Percentiles rank a stretch among this genome's conserved stretches.
These are phyloP conservation scores for Rhodotorula sp. DNA, from an alignment of 1,284 basidiomycete genomes.

Conservation along the genomic window DNA sequence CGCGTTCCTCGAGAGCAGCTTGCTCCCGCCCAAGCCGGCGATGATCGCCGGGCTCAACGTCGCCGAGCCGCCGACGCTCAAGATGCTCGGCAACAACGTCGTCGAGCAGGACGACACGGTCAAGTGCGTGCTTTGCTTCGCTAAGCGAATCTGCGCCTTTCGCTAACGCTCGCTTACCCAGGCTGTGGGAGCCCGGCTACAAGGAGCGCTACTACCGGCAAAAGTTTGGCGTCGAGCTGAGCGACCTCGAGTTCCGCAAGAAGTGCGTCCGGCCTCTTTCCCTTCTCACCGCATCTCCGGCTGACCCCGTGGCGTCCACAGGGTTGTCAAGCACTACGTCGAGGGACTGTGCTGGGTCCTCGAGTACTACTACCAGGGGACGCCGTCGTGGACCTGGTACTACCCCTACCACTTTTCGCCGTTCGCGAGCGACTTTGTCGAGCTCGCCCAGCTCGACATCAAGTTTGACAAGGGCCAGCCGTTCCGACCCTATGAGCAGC, in stretches of 20 bases:
- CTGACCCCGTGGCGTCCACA: slow-evolving; percentile 48
- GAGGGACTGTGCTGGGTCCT: slow-evolving; percentile 97
- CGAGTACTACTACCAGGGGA: slow-evolving; percentile 96
- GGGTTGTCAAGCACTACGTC: slow-evolving; percentile 79
- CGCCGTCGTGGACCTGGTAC: slow-evolving; percentile 85
- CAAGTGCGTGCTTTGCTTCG: slow-evolving; percentile 61
- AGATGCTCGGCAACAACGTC: slow-evolving; percentile 66
- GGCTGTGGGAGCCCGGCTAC: slow-evolving; percentile 93
- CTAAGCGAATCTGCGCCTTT: slow-evolving; percentile 10
- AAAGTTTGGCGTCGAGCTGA: slow-evolving; percentile 81
- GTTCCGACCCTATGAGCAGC: slow-evolving; percentile 95
- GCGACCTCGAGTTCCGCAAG: slow-evolving; percentile 72
- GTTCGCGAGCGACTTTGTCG: slow-evolving; percentile 91
- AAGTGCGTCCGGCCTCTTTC: slow-evolving; percentile 59
- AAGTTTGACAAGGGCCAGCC: slow-evolving; percentile 76
- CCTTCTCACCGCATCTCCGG: slow-evolving; percentile 23
- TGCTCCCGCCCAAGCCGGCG: slow-evolving; percentile 30
- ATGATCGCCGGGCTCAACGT: slow-evolving; percentile 24
- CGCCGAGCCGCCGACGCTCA: slow-evolving; percentile 50
- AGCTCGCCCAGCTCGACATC: slow-evolving; percentile 75
- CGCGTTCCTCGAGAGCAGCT: slow-evolving; percentile 39
- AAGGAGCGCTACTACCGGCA: slow-evolving; percentile 91
- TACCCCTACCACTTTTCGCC: slow-evolving; percentile 99
- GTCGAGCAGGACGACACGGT: slow-evolving; percentile 93
- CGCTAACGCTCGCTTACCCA: slow-evolving; percentile 48